A percentile compares a stretch with the other conserved stretches of the same genome.
These are phyloP conservation scores for Herpetospermum pedunculosum DNA, from an alignment of 306 rosid genomes.

Conservation along the genomic window DNA sequence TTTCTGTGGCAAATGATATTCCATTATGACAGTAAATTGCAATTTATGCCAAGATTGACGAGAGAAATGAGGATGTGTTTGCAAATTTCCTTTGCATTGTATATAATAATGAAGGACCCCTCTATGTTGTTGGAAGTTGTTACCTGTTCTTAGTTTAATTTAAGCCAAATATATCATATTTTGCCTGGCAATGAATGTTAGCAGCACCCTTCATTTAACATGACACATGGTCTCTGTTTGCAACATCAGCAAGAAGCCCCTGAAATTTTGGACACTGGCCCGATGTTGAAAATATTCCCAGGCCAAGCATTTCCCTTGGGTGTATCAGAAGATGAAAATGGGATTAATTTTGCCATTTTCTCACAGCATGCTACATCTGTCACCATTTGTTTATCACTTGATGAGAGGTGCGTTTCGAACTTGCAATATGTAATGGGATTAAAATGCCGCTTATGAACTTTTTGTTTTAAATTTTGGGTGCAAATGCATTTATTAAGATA, in stretches of 20 bases:
- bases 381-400: slow-evolving; percentile 57
- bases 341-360: slow-evolving; percentile 82
- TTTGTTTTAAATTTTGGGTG: not conserved
- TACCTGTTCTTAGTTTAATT: not conserved
- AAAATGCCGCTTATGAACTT: not conserved
- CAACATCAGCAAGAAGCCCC: slow-evolving; percentile 50
- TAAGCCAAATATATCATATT: not conserved
- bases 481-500: not conserved
- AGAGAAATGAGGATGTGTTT: not conserved
- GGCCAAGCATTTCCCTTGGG: slow-evolving; percentile 89
- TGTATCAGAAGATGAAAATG: slow-evolving; percentile 60
- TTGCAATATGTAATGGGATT: not conserved
- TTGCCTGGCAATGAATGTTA: not conserved
- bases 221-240: slow-evolving; percentile 14
- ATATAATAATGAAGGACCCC: not conserved
- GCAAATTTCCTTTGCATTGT: not conserved
- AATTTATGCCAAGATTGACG: not conserved
- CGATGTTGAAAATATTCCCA: slow-evolving; percentile 38
- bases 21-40: not conserved
- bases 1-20: not conserved
- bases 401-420: slow-evolving; percentile 39
- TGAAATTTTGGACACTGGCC: slow-evolving; percentile 26
- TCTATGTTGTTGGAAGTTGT: not conserved
- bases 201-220: not conserved
- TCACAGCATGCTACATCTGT: slow-evolving; percentile 84